Evolutionary conservation across 768 basidiomycete species (phyloP), one percentile per base, ranked within the genome.

Genomic region (Boletales sp.): DNA sequence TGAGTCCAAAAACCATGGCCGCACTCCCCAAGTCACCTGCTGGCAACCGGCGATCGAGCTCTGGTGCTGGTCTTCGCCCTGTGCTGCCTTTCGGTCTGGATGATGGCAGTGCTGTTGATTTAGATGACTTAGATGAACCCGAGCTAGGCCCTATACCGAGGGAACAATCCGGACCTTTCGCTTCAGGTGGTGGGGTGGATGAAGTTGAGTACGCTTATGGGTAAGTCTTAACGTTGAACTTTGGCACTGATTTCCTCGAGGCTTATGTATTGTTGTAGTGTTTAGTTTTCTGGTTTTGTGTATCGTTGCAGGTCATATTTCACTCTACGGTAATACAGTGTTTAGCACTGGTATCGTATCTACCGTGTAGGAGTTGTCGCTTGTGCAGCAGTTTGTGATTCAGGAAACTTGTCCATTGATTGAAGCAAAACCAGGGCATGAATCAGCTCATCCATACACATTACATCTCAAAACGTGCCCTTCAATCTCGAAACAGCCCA

Each of bases 1-100:
- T 97, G 87, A 95, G 94, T 56, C 92, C 93, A 4, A 90, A 91
- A 69, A 94, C 93, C 3, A 88, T 97, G 83, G 89, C 90, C 12
- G 87, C 92, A 9, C 74, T 97, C 41, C 90, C 94, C 0, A 94
- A 94, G 66, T 94, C 92, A 0, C 94, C 94, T 15, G 87, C 87
- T 14, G 86, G 87, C 38, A 75, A 76, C 42, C 80, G 94, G 21
- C 80, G 93, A 21, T 89, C 90, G 31, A 91, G 89, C 53, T 87
- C 90, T 7, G 91, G 91, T 31, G 80, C 80, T 24, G 84, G 90
- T 13, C 78, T 97, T 42, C 82, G 94, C 31, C 93, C 94, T 13
- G 84, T 97, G 38, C 65, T 83, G 72, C 73, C 88, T 65, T 81
- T 81, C 59, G 88, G 84, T 21, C 74, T 94, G 48, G 87, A 92